Evolutionary conservation across 2,329 filamentous ascomycete species (phyloP), one percentile per base, ranked within the genome.

Genomic region (Bimuria novae-zelandiae): DNA sequence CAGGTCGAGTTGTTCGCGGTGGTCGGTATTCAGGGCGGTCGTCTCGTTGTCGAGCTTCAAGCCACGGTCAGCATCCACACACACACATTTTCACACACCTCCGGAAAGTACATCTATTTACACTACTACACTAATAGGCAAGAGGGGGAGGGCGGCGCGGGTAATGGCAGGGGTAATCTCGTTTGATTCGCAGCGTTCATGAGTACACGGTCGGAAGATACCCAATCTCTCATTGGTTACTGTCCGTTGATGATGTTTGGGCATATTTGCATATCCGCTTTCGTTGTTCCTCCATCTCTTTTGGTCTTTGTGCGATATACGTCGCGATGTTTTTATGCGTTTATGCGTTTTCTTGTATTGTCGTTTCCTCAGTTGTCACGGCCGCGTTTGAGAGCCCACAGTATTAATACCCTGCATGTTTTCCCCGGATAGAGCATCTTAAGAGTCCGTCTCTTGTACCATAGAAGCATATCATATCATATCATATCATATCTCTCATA

Each of bases 1-100:
- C 46, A 96, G 82, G 72, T 96, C 91, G 56, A 95, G 87, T 71
- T 96, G 91, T 72, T 96, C 91, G 46, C 91, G 82, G 78, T 92
- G 89, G 75, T 96, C 91, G 63, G 84, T 81, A 44, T 83, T 82
- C 60, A 87, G 85, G 17, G 89, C 89, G 4, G 91, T 96, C 65
- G 82, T 83, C 66, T 84, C 81, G 62, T 81, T 81, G 54, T 81
- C 80, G 35, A 83, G 73, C 73, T 78, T 70, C 17, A 4, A n/a
- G 11, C 59, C 19, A 12, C 36, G 10, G 44, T 66, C 55, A 64
- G 69, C 71, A 60, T 69, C 12, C 27, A 66, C n/a, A 17, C 8
- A 27, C 43, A 17, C 27, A 27, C 29, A 14, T 11, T 42, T 42
- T 30, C 19, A 27, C 12, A 23, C 19, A 21, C n/a, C 29, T 51